phyloP scores from a whole-genome alignment of 495 filamentous ascomycete species.

The Lophiostoma macrostomum region DNA sequence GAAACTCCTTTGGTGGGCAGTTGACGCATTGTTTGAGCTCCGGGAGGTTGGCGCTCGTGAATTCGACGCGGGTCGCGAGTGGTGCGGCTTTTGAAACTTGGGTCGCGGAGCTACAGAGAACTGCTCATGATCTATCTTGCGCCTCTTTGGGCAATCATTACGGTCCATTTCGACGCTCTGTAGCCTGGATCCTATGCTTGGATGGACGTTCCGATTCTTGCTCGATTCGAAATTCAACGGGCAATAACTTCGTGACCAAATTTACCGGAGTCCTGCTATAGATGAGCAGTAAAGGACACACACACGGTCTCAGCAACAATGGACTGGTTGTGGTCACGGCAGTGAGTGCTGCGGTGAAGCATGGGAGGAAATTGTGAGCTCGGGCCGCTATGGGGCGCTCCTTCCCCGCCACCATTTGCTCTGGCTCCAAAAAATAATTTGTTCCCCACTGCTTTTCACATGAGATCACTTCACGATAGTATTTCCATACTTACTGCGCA shows the following conservation, averaged over 20 bases:
- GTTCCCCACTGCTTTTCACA: background rate
- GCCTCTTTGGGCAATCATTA: slow-evolving; percentile 55
- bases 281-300: no score
- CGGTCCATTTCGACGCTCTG: slow-evolving; percentile 33
- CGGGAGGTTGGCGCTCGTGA: slow-evolving; percentile 26
- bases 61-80: slow-evolving; percentile 27
- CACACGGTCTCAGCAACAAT: no score
- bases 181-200: background rate
- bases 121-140: slow-evolving; percentile 58
- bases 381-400: background rate
- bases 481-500: background rate
- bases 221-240: no score
- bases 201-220: no score
- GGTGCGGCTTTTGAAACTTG: slow-evolving; percentile 26
- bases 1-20: slow-evolving; percentile 33
- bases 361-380: slow-evolving; percentile 1
- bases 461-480: background rate
- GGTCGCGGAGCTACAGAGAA: slow-evolving; percentile 55
- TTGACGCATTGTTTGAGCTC: slow-evolving; percentile 10
- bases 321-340: background rate
- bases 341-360: background rate
- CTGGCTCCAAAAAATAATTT: slow-evolving; percentile 20
- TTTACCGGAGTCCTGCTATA: no score
- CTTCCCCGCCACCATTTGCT: background rate
- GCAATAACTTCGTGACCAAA: no score